Percentiles rank a stretch among this genome's conserved stretches.
Evolutionary conservation across 2,329 filamentous ascomycete species (phyloP).

Genomic region (Ascosphaera apis): DNA sequence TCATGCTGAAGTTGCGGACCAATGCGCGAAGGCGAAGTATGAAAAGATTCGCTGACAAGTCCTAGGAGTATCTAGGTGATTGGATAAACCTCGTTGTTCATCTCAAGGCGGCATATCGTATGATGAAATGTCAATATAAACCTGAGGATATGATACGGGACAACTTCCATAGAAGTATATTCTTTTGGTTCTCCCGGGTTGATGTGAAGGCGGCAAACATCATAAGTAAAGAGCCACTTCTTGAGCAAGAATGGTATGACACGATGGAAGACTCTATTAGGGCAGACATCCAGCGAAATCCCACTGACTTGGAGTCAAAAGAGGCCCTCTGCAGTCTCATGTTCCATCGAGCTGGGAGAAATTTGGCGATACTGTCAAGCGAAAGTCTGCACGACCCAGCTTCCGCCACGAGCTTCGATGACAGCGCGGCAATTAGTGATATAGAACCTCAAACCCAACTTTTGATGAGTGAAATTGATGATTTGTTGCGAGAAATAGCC

Average conservation of each 20-base stretch:
- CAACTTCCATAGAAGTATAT: conserved; percentile 45
- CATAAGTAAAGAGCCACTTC: conserved; percentile 49
- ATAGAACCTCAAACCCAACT: conserved; percentile 30
- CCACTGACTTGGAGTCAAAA: conserved; percentile 39
- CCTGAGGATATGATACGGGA: conserved; percentile 52
- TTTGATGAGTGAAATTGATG: conserved; percentile 36
- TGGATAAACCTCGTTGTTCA: conserved; percentile 88
- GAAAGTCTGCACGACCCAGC: conserved; percentile 42
- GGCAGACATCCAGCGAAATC: conserved; percentile 33
- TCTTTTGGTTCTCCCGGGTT: conserved; percentile 79
- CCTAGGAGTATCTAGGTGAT: conserved; percentile 76
- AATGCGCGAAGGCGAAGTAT: neutral
- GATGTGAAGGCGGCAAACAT: conserved; percentile 68
- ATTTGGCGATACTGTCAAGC: conserved; percentile 59
- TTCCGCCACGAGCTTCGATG: neutral
- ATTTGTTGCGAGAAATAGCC: conserved; percentile 41
- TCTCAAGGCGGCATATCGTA: conserved; percentile 67
- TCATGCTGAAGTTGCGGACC: neutral
- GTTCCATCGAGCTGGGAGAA: conserved; percentile 50
- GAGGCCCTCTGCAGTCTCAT: conserved; percentile 43
- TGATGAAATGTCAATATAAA: conserved; percentile 56
- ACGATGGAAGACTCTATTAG: conserved; percentile 39
- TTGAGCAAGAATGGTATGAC: conserved; percentile 60
- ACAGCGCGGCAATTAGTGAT: neutral
- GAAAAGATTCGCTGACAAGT: conserved; percentile 5